phyloP scores from a whole-genome alignment of 352 stramenopile genomes.

The Pythium dissimile region DNA sequence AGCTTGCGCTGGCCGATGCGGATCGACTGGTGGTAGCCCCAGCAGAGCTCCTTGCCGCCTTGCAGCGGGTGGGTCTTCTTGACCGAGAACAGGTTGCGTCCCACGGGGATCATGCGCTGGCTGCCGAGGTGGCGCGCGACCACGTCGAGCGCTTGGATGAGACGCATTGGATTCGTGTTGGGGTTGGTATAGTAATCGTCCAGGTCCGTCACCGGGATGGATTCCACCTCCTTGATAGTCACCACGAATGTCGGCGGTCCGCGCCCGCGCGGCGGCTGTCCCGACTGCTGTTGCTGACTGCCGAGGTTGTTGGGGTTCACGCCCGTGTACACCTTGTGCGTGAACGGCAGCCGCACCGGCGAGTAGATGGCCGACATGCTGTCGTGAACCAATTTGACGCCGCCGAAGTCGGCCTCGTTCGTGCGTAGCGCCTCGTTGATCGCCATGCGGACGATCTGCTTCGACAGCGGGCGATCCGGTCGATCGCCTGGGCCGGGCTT shows the following conservation, averaged over 20 bases:
- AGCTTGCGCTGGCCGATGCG: conserved; percentile 49
- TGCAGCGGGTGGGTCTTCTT: conserved; percentile 52
- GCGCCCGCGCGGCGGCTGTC: conserved; percentile 16
- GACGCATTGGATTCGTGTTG: conserved; percentile 53
- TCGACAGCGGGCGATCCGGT: conserved; percentile 33
- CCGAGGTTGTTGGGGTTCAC: conserved; percentile 43
- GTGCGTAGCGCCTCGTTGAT: conserved; percentile 54
- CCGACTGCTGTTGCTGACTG: conserved; percentile 12
- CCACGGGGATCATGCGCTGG: conserved; percentile 54
- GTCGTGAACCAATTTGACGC: conserved; percentile 60
- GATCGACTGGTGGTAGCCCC: conserved; percentile 72
- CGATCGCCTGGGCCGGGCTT: conserved; percentile 3
- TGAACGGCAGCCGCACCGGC: conserved; percentile 43
- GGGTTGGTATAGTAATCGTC: conserved; percentile 50
- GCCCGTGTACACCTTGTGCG: conserved; percentile 43
- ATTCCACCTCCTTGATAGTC: conserved; percentile 64
- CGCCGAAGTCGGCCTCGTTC: conserved; percentile 51
- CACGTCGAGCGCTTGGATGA: conserved; percentile 74
- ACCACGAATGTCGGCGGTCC: conserved; percentile 59
- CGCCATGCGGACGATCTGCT: conserved; percentile 49
- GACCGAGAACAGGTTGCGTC: conserved; percentile 71
- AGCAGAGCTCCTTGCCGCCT: conserved; percentile 66
- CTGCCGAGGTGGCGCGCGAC: conserved; percentile 52
- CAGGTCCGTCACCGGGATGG: conserved; percentile 43
- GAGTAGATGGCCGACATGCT: conserved; percentile 61